Percentiles rank a stretch among this genome's conserved stretches.
Evolutionary conservation across 352 stramenopile genomes (phyloP).

Genomic region (Phytophthora litchii): DNA sequence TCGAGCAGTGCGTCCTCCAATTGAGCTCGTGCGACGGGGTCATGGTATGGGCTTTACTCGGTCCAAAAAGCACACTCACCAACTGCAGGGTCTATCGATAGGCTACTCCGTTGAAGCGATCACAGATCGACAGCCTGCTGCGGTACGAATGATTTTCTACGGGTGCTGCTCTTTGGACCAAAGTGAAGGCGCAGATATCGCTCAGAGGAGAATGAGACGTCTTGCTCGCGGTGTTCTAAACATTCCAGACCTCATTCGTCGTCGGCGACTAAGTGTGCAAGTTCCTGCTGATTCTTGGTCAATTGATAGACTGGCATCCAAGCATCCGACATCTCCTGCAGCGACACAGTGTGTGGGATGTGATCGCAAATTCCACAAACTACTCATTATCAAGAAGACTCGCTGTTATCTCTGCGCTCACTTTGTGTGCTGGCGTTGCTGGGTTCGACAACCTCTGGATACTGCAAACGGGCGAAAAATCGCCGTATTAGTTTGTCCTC

Average conservation of each 20-base stretch:
- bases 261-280: slow-evolving; percentile 14
- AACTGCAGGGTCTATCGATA: slow-evolving; percentile 19
- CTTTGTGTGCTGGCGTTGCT: slow-evolving; percentile 42
- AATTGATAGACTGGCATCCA: slow-evolving; percentile 4
- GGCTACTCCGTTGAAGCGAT: slow-evolving; percentile 25
- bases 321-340: neutral
- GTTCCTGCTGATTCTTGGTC: slow-evolving; percentile 12
- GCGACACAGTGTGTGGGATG: slow-evolving; percentile 53
- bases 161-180: slow-evolving; percentile 1
- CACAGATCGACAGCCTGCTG: slow-evolving; percentile 6
- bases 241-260: slow-evolving; percentile 26
- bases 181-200: neutral
- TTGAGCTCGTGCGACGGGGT: slow-evolving; percentile 21
- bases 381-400: slow-evolving; percentile 35
- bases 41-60: slow-evolving; percentile 10
- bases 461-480: slow-evolving; percentile 30
- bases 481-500: slow-evolving; percentile 45
- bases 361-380: slow-evolving; percentile 37
- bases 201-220: slow-evolving; percentile 11
- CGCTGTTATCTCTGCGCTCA: slow-evolving; percentile 43
- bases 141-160: slow-evolving; percentile 26
- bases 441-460: slow-evolving; percentile 34
- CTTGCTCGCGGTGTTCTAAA: slow-evolving; percentile 21
- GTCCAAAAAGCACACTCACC: slow-evolving; percentile 17
- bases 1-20: slow-evolving; percentile 19